Evolutionary conservation across 495 filamentous ascomycete genomes (phyloP).

Genomic region (Hypomontagnella monticulosa): DNA sequence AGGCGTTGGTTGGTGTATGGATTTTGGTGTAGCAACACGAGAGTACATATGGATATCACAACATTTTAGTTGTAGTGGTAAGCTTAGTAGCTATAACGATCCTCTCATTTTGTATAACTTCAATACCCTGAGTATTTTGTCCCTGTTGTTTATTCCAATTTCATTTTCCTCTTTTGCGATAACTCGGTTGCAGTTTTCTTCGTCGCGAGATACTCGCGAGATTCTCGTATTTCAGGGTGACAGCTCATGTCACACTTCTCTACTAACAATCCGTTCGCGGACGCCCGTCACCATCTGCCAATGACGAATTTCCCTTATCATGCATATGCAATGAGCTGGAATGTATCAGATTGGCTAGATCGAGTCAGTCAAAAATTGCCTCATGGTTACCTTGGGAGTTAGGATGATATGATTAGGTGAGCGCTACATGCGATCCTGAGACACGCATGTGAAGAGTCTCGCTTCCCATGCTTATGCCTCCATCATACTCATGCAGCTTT

Average conservation of each 20-base stretch:
- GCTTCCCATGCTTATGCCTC: constrained; percentile 1
- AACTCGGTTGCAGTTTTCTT: too few relatives aligned
- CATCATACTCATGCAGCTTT: constrained; percentile 8
- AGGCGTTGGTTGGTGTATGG: neutral
- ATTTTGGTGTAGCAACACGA: neutral
- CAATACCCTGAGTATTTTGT: neutral
- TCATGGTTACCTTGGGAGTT: neutral
- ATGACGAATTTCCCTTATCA: constrained; percentile 1
- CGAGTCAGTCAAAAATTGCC: constrained; percentile 1
- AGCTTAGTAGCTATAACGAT: too few relatives aligned
- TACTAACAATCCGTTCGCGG: neutral
- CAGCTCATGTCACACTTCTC: too few relatives aligned
- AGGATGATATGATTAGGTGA: constrained; percentile 11
- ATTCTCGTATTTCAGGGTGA: too few relatives aligned
- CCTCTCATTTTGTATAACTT: neutral
- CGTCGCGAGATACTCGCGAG: too few relatives aligned
- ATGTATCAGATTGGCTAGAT: neutral
- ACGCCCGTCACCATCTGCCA: constrained; percentile 1
- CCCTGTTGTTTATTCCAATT: too few relatives aligned
- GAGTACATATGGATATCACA: neutral
- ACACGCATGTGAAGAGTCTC: neutral
- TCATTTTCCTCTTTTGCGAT: too few relatives aligned
- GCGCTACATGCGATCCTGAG: neutral
- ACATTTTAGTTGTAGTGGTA: too few relatives aligned
- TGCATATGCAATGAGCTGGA: neutral